Conservation (phyloP, 768 basidiomycete species). For the Lentinula guzmanii region DNA sequence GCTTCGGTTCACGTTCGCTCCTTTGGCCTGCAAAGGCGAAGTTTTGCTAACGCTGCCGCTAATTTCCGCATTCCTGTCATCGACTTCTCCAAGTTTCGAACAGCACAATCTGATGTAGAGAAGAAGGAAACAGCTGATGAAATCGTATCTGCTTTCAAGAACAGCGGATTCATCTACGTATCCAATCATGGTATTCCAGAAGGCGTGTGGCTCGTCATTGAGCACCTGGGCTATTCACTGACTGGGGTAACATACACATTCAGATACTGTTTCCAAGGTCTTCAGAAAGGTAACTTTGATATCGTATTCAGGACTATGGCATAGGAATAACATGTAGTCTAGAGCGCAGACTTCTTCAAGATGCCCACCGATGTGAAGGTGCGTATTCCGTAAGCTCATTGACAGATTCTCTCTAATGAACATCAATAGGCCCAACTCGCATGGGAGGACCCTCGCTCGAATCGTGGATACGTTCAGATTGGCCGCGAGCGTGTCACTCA, state of each 20-base stretch:
- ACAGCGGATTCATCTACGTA: conserved; percentile 78
- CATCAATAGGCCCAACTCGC: conserved; percentile 47
- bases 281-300: conserved; percentile 52
- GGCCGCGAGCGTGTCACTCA: conserved; percentile 83
- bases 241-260: background rate
- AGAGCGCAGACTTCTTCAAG: conserved; percentile 77
- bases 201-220: conserved; percentile 18
- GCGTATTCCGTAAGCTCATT: background rate
- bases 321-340: background rate
- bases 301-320: background rate
- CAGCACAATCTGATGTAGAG: conserved; percentile 42
- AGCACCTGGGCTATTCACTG: background rate
- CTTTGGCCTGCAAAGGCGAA: background rate
- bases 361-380: conserved; percentile 62
- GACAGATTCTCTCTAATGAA: background rate
- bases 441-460: conserved; percentile 83
- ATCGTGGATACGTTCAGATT: conserved; percentile 76
- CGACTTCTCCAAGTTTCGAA: conserved; percentile 66
- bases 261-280: conserved; percentile 46
- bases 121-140: conserved; percentile 59
- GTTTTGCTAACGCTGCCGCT: conserved; percentile 1
- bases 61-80: conserved; percentile 67
- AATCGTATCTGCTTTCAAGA: conserved; percentile 73
- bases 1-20: background rate
- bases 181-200: conserved; percentile 64